A percentile compares a stretch with the other conserved stretches of the same genome.
Conservation (phyloP, 2,329 filamentous ascomycete genomes). For the Ophiostoma tasmaniense region DNA sequence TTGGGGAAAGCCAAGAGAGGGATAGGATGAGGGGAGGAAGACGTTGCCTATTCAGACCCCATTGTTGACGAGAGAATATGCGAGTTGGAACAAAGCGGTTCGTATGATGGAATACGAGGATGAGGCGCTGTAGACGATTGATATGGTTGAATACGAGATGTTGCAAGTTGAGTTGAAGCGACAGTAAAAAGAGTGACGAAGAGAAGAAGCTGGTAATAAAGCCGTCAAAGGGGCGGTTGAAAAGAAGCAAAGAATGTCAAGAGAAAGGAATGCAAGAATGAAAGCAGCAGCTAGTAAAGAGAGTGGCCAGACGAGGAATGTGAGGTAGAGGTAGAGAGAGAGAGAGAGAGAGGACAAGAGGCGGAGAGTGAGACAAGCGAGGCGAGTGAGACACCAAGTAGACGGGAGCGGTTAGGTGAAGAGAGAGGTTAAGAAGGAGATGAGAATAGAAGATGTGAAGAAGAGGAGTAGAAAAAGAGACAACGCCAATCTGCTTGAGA, state of each 20-base stretch:
- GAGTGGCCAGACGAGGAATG: constrained; percentile 5
- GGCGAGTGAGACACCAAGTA: not conserved
- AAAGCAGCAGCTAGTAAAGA: not conserved
- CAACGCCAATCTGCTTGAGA: not conserved
- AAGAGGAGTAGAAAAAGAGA: not conserved
- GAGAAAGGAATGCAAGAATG: not conserved
- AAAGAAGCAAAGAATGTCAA: not conserved
- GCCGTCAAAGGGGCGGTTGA: not conserved
- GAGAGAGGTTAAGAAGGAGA: not conserved
- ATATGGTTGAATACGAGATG: not conserved
- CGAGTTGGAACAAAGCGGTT: not conserved
- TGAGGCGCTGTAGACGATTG: not conserved
- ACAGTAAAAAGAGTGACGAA: not conserved
- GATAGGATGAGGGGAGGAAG: not conserved
- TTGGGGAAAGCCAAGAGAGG: not conserved
- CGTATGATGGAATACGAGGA: not conserved
- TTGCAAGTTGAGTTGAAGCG: not conserved
- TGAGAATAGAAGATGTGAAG: not conserved
- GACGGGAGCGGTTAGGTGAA: not conserved
- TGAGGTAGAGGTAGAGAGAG: not conserved
- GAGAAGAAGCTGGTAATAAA: not conserved
- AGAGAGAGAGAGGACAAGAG: not conserved
- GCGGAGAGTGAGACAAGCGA: not conserved
- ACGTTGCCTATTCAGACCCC: not conserved
- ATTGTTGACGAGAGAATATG: not conserved